Base-by-base conservation (phyloP, 1,139 yeast genomes). In the Scheffersomyces titani region DNA sequence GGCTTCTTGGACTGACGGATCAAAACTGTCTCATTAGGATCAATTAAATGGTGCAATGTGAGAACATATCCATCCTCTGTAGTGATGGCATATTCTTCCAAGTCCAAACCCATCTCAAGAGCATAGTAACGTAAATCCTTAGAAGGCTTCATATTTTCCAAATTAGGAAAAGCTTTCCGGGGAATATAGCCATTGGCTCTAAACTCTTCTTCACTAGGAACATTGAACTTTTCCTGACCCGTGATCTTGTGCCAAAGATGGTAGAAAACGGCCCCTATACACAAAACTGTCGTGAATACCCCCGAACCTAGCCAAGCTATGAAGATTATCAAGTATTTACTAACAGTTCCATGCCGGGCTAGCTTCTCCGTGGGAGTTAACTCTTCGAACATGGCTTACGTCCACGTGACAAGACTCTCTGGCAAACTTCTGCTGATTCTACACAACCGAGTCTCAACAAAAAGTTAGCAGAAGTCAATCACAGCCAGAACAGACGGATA, bases 51-150 rank as follows among this genome's bases (percentile, higher is more conserved):
- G 67, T 91, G 89, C 52, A 93, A 70, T 0, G 80, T 78, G 24
- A 94, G 73, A 1, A 84, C 76, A 69, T 83, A 92, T 1, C 97
- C 97, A 72, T 94, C 98, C n/a, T 79, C 75, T 0, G 98, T 93
- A 6, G 83, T 77, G 2, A 92, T 79, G 21, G 77, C 79, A 66
- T 83, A 84, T 57, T 82, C 87, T 56, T 81, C 82, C 48, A 92
- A 75, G 40, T 82, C 87, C 40, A 90, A 74, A 1, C 86, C 89
- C 57, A 87, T 73, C 51, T 86, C 78, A 52, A 76, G 73, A 13
- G 89, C 86, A 68, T 92, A 93, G 68, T 90, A 91, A 24, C 82
- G 70, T 54, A 92, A 72, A 59, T 86, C 85, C 46, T 63, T 59
- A 3, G 72, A 62, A 1, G 69, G 59, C 58, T 73, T 73, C 73